Base-by-base conservation (phyloP, 2,329 filamentous ascomycete species). In the Ophidiomyces ophidiicola region DNA sequence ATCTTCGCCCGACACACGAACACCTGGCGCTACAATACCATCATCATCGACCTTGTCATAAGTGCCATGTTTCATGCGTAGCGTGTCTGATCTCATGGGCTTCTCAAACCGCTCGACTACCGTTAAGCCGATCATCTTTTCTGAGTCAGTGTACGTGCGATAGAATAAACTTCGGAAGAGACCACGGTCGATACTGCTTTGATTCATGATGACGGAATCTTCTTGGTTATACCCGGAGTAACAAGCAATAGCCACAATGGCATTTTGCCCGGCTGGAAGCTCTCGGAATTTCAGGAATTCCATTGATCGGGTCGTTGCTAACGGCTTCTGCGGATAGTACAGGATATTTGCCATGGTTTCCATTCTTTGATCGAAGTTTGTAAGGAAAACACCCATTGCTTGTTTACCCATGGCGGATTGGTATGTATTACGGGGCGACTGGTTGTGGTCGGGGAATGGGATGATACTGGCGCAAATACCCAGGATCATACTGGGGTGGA, bases 191-290 rank as follows among this genome's bases (percentile, higher is more conserved):
- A 98, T 96, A 62, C 86, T 94, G 66, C 86, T 94, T 67, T 98
- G 90, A 62, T 98, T 98, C 90, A 98, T 96, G 54, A 98, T 94
- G 50, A 98, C 88, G 50, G 90, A 98, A 77, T 98, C 90, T 85
- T 98, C 90, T 61, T 98, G 92, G 63, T 98, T 98, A 70, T 98
- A 98, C 44, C 90, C 90, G 39, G 87, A 94, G 65, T 98, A 98
- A 60, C 83, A 92, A 44, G 86, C 79, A 63, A 98, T 98, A 28
- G 90, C 92, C 8, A 98, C 90, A 52, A 98, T 98, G 14, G 90
- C 90, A 55, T 98, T 98, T 60, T 98, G 90, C 2, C 90, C 90
- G 11, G 90, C 90, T 12, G 90, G 90, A 43, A 98, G 69, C 62
- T 98, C 90, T 64, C 90, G 77, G 78, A 98, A 98, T 56, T 94